Base-by-base conservation (phyloP, 2,329 filamentous ascomycete species). In the Chrysosporium queenslandicum region DNA sequence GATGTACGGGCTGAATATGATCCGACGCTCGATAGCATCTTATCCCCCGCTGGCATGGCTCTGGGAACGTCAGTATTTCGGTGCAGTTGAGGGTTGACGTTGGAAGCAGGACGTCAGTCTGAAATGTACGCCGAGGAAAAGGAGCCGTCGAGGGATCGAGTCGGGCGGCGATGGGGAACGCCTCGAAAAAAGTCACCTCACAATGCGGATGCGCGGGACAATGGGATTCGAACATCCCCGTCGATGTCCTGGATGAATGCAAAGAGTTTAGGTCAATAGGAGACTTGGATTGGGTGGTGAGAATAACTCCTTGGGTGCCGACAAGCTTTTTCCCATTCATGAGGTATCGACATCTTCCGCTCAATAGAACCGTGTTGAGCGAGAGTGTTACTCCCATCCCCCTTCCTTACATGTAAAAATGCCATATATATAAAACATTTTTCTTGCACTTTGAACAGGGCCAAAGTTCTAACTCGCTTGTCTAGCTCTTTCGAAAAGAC, bases 51-150 rank as follows among this genome's bases (percentile, higher is more conserved):
- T 27, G 40, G 23, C 20, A 18, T 34, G 8, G 39, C 34, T 23
- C 29, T 32, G 42, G 18, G 16, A 39, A 18, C 32, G 42, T 20
- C 18, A 21, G 11, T 14, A 5, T 52, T 46, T 52, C 18, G 50
- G 42, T 52, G 50, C 41, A 47, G 20, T 47, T 32, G 25, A 52
- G 42, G 50, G 50, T 41, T 46, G 50, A 52, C 32, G 50, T 52
- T 52, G 45, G 21, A 25, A 37, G 45, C 36, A 40, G 30, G 53
- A 49, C 37, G 37, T 42, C 53, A 52, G 53, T 47, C 53, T 55
- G 49, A 55, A 53, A 55, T 55, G 50, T 55, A 55, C 53, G 49
- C 52, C 34, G 52, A 37, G 29, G n/a, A 49, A 32, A 14, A 18
- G 40, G 6, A 20, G 12, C 16, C 21, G 46, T 36, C 39, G 18